Conservation (phyloP, 2,329 filamentous ascomycete species). For the Myriosclerotinia duriaeana region DNA sequence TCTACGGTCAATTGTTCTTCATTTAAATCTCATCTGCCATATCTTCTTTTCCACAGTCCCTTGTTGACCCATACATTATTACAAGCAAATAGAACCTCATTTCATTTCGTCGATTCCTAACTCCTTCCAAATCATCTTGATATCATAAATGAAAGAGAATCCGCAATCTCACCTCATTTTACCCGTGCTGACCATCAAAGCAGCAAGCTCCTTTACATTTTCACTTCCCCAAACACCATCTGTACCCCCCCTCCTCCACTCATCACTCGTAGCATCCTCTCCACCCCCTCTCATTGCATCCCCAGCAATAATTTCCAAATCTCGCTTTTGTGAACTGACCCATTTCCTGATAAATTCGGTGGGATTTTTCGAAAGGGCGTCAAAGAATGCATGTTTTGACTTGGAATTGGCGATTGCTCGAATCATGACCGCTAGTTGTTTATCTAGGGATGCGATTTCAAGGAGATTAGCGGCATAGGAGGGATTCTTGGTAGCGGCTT, state of each 20-base stretch:
- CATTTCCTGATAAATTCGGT: conserved; percentile 81
- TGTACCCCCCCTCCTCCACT: conserved; percentile 66
- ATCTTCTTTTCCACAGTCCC: background rate
- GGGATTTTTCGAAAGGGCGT: conserved; percentile 75
- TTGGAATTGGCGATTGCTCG: conserved; percentile 83
- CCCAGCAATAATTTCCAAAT: conserved; percentile 38
- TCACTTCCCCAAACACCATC: conserved; percentile 63
- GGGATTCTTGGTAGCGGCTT: conserved; percentile 66
- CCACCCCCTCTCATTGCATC: conserved; percentile 53
- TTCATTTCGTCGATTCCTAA: conserved; percentile 1
- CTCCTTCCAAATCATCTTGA: conserved; percentile 19
- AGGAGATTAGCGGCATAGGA: conserved; percentile 70
- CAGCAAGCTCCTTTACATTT: conserved; percentile 63
- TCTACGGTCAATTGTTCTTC: background rate
- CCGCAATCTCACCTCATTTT: conserved; percentile 10
- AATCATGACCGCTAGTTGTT: conserved; percentile 78
- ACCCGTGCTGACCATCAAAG: conserved; percentile 49
- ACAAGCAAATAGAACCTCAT: background rate
- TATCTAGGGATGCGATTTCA: conserved; percentile 75
- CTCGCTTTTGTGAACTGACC: conserved; percentile 81
- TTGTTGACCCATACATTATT: conserved; percentile 9
- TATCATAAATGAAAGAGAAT: conserved; percentile 13
- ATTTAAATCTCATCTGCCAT: conserved; percentile 7
- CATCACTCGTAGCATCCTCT: conserved; percentile 57
- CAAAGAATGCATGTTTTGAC: conserved; percentile 87